Base-by-base conservation (phyloP, 495 filamentous ascomycete species). In the Hypoxylon lienhwacheense region DNA sequence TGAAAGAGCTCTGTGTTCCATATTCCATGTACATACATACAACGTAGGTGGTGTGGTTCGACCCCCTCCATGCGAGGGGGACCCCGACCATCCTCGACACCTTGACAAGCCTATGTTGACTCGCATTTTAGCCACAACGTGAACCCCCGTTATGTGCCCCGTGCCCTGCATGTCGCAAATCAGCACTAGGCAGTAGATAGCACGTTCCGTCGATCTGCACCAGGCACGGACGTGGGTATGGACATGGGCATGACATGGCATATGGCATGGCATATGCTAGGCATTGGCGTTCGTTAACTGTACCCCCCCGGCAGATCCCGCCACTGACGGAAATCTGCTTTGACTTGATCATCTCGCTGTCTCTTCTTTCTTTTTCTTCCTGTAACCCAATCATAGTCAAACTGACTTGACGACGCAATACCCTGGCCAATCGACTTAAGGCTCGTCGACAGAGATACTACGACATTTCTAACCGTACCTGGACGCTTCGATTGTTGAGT, bases 111-210 rank as follows among this genome's bases (percentile, higher is more conserved):
- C 58, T 32, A 35, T 53, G 47, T 45, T 59, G 60, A 63, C 60
- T 43, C 55, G 60, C 55, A 58, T 63, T 63, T 63, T 63, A 63
- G 60, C 60, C 60, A 63, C 55, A 58, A 46, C 32, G 45, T 46
- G 40, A 21, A 28, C 42, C 46, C 20, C 45, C 46, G 46, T 33
- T 46, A 43, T 28, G 36, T 31, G 32, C 46, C 39, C 46, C 37
- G 41, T 47, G 31, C 42, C 52, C 52, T 53, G 58, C 49, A 28
- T 35, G 21, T 24, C 50, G 57, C 57, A 61, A 47, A 54, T 59
- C 56, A 42, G 34, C 50, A 40, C 55, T 47, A 54, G 29, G 49
- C 34, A 28, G 28, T 47, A 43, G 57, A 61, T 52, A 55, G 41
- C 51, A 56, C 42, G 47, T 47, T 53, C 58, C 58, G 52, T 55